A percentile compares a stretch with the other conserved stretches of the same genome.
phyloP scores from a whole-genome alignment of 2,329 filamentous ascomycete species.

The Phoma sp. region DNA sequence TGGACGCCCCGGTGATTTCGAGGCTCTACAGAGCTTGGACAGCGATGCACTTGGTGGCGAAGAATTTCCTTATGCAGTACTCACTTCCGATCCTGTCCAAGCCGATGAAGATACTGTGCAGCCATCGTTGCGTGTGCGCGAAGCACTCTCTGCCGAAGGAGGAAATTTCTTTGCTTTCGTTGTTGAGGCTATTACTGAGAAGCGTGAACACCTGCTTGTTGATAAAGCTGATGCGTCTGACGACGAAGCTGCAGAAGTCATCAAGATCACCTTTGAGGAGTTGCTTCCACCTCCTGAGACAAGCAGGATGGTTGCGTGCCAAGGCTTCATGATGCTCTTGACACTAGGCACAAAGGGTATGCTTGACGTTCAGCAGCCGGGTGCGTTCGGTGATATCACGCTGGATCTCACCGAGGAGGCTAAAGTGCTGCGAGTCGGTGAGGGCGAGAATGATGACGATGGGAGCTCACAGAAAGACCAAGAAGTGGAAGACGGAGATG shows the following conservation, averaged over 20 bases:
- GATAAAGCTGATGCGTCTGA: constrained; percentile 19
- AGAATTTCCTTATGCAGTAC: constrained; percentile 24
- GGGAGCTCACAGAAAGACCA: background rate
- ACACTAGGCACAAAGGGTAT: constrained; percentile 62
- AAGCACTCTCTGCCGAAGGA: constrained; percentile 63
- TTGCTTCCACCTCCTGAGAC: constrained; percentile 67
- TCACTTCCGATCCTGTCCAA: constrained; percentile 28
- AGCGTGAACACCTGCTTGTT: constrained; percentile 25
- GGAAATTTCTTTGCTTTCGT: constrained; percentile 69
- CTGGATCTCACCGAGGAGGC: constrained; percentile 33
- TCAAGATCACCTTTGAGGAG: constrained; percentile 68
- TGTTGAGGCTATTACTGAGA: constrained; percentile 52
- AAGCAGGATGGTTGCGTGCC: constrained; percentile 67
- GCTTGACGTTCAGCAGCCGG: constrained; percentile 67
- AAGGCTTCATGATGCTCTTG: constrained; percentile 51
- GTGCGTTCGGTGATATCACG: constrained; percentile 50
- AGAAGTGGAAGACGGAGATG: background rate
- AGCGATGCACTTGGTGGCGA: constrained; percentile 31
- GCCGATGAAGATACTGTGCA: constrained; percentile 10
- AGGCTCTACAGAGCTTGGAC: constrained; percentile 37
- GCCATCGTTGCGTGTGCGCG: constrained; percentile 52
- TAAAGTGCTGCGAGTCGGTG: constrained; percentile 22
- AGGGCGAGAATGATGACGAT: constrained; percentile 12
- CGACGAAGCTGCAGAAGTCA: constrained; percentile 37
- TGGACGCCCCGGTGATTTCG: constrained; percentile 39